These are phyloP conservation scores for Fagus sylvatica DNA, from an alignment of 306 rosid species.

Conservation along the genomic window DNA sequence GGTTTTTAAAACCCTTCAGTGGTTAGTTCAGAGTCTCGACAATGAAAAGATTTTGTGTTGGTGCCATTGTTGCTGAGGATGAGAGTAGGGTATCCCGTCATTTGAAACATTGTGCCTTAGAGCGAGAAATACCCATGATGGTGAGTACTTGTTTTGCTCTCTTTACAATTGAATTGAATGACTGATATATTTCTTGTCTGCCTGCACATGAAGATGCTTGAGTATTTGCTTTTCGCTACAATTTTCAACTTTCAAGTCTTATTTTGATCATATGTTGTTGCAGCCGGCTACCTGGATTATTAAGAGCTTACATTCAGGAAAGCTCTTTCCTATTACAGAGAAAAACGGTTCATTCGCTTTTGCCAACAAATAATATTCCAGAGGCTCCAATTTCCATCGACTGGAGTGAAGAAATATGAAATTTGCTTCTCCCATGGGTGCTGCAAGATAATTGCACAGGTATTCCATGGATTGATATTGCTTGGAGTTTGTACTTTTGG, in stretches of 20 bases:
- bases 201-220: conserved; percentile 1
- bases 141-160: conserved; percentile 34
- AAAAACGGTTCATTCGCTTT: conserved; percentile 10
- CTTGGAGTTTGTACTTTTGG: neutral
- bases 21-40: conserved; percentile 50
- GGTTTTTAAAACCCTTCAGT: conserved; percentile 68
- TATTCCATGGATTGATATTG: neutral
- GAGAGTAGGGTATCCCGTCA: conserved; percentile 63
- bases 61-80: conserved; percentile 61
- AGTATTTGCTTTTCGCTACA: neutral
- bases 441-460: conserved; percentile 13
- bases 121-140: conserved; percentile 58
- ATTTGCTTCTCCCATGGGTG: conserved; percentile 3
- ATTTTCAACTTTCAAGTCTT: conserved; percentile 2
- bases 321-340: conserved; percentile 54
- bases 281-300: conserved; percentile 80
- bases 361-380: conserved; percentile 27
- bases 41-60: conserved; percentile 45
- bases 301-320: conserved; percentile 72
- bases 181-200: neutral
- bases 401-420: conserved; percentile 54
- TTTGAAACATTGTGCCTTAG: conserved; percentile 70
- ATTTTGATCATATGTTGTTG: conserved; percentile 21
- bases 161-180: neutral
- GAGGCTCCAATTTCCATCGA: conserved; percentile 33